Conservation (phyloP, 73 alveolate genomes). For the Durusdinium trenchii region DNA sequence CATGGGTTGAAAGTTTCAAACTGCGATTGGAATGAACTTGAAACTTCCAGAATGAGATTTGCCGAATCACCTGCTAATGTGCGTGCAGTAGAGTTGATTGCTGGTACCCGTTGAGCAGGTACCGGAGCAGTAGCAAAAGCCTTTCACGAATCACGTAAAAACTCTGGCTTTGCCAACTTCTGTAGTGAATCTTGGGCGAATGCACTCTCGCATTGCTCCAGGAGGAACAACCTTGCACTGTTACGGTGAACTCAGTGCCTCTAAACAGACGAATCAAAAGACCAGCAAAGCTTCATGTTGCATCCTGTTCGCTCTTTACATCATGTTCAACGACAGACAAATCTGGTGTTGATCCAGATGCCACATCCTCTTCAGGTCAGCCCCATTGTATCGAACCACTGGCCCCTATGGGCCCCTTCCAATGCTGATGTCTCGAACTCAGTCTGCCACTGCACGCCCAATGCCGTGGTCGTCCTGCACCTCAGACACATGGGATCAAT, state of each 20-base stretch:
- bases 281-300: background rate
- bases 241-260: too few relatives aligned
- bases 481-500: background rate
- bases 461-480: constrained; percentile 72
- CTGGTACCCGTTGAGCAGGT: constrained; percentile 60
- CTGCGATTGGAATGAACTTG: too few relatives aligned
- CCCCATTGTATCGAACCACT: too few relatives aligned
- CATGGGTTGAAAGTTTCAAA: too few relatives aligned
- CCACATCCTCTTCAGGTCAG: too few relatives aligned
- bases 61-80: constrained; percentile 39
- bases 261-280: background rate
- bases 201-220: constrained; percentile 64
- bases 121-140: constrained; percentile 71
- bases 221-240: constrained; percentile 49
- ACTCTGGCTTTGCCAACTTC: background rate
- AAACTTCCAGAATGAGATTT: too few relatives aligned
- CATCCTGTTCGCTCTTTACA: background rate
- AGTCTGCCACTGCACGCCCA: constrained; percentile 54
- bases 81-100: constrained; percentile 43
- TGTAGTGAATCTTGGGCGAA: background rate
- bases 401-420: too few relatives aligned
- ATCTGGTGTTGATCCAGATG: background rate
- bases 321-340: background rate
- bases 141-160: background rate
- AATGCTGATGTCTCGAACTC: too few relatives aligned